Evolutionary conservation across 495 filamentous ascomycete species (phyloP), one percentile per base, ranked within the genome.

Genomic region (Aspergillus panamensis): DNA sequence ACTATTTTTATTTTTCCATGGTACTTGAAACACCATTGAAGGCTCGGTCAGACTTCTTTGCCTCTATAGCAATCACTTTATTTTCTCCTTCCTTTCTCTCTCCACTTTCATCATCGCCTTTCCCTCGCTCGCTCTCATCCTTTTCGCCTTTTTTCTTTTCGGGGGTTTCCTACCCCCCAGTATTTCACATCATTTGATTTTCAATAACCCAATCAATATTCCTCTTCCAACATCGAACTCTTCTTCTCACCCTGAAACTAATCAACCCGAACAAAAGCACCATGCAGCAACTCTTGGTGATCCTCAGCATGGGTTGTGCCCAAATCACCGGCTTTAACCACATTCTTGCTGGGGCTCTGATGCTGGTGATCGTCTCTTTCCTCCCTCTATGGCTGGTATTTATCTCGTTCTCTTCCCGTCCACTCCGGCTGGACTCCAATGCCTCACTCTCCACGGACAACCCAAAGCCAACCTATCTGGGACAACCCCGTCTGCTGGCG

Each of bases 221-320:
- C 25, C 25, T 25, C 25, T 25, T 25, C 5, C 25, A 25, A 25
- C 25, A 2, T 25, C 25, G 25, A 25, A 25, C 25, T 5, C 25
- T 5, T 25, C 25, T 25, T 25, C 25, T 5, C 25, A 25, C 5
- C 5, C 25, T 25, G 35, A 39, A 20, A 16, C 16, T 6, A 45
- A 45, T 12, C 9, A 45, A 19, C n/a, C 9, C 19, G 19, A 9
- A 45, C 25, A 17, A 33, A 19, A 45, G 25, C 37, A 43, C 20
- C 52, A 54, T 54, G 52, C 25, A 45, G 25, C 39, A 54, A n/a
- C n/a, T 44, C 13, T 3, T 30, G 16, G 40, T 54, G 40, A 45
- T 45, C 52, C 39, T 54, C 52, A 30, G 39, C 40, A 54, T 54
- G 52, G 52, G 40, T 16, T 17, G 39, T 47, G 40, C 40, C 52